phyloP scores from a whole-genome alignment of 2,329 filamentous ascomycete species.

The Talaromyces sp. region DNA sequence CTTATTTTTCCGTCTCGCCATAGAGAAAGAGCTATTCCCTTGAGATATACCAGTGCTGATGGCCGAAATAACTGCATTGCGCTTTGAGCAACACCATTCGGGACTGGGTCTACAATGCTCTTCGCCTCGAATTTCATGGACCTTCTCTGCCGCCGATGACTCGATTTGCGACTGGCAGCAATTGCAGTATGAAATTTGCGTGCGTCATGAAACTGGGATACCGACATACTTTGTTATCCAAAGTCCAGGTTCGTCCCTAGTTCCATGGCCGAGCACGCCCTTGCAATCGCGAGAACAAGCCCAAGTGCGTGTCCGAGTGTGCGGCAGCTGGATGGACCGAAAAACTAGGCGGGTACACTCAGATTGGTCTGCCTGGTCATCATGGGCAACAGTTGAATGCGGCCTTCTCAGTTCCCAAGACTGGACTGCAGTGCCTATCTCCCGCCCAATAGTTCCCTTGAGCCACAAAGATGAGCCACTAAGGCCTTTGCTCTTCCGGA shows the following conservation, averaged over 20 bases:
- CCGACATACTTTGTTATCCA: not conserved
- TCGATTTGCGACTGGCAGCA: not conserved
- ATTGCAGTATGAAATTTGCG: not conserved
- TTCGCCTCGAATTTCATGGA: conserved; percentile 27
- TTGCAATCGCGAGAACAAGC: conserved; percentile 20
- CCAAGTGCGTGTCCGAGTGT: not conserved
- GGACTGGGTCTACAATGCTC: conserved; percentile 20
- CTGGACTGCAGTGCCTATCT: not conserved
- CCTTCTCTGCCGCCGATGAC: conserved; percentile 15
- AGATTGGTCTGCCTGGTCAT: not conserved
- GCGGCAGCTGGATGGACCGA: not conserved
- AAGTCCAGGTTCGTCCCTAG: conserved; percentile 23
- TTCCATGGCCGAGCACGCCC: conserved; percentile 24
- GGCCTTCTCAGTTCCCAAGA: not conserved
- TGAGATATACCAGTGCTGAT: not conserved
- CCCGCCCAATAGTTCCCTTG: not conserved
- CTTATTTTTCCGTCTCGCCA: not conserved
- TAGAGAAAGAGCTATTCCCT: not conserved
- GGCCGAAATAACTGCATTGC: not conserved
- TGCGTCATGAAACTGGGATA: not conserved
- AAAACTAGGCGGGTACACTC: not conserved
- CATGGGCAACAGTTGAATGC: not conserved
- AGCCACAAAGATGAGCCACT: not conserved
- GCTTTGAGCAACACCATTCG: conserved; percentile 1
- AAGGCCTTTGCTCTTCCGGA: not conserved